Evolutionary conservation across 1,139 yeast species (phyloP), one percentile per base, ranked within the genome.

Genomic region (Insectozyma bohioensis): DNA sequence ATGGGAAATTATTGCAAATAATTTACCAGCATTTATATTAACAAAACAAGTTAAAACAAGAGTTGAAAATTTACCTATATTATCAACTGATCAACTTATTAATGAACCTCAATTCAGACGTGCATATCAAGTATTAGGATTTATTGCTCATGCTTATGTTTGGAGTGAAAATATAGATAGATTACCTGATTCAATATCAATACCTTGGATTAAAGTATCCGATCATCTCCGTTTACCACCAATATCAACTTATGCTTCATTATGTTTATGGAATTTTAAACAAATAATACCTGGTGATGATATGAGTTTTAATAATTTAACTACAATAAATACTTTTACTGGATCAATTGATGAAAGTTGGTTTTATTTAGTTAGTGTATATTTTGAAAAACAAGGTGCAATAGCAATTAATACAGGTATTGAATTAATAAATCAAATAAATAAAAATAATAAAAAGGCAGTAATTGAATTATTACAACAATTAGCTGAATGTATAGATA

Each of bases 331-430:
- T 54, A 88, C 97, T 0, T 90, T 82, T 53, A 87, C 97, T 0
- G 97, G 97, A 1, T 77, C 90, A 3, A 76, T 82, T 27, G 97
- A 90, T 56, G 97, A 90, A 57, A 76, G 86, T 45, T 90, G 97
- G 97, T 90, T 90, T 55, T 90, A 86, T 54, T 67, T 88, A 41
- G 92, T 88, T 11, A 82, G 94, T 49, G 92, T 88, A 1, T 86
- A 78, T 43, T 85, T 90, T 51, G 97, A 90, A 59, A 72, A 79
- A 46, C 78, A 75, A 41, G 95, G 96, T 21, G 88, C 94, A 0
- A 71, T 76, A 17, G 86, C 92, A 1, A 71, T 86, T 29, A 64
- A 66, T 29, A 71, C 75, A 4, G 79, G 80, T 1, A 59, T 85
- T 37, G 60, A 67, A 11, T 53, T 58, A 4, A 41, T 60, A 11